A percentile compares a stretch with the other conserved stretches of the same genome.
Conservation (phyloP, 108 stramenopile species). For the Fistulifera pelliculosa region DNA sequence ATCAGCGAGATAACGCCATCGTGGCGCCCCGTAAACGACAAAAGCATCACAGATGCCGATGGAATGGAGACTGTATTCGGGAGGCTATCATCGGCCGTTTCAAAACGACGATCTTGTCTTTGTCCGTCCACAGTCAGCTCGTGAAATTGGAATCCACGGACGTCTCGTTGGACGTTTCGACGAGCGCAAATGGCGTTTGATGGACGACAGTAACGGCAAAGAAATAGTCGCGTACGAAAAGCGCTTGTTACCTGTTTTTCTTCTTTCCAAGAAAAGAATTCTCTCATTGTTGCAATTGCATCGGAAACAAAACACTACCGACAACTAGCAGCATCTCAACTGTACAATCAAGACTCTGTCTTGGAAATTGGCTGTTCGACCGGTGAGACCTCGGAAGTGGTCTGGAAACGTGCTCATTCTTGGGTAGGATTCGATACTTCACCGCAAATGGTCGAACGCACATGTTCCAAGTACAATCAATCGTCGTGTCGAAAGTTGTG, state of each 20-base stretch:
- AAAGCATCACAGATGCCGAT: not conserved
- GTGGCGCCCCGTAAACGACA: too few relatives aligned
- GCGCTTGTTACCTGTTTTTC: too few relatives aligned
- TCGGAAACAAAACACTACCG: slow-evolving; percentile 58
- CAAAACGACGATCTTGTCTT: slow-evolving; percentile 15
- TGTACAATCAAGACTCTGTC: slow-evolving; percentile 30
- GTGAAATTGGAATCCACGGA: slow-evolving; percentile 23
- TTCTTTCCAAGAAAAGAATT: not conserved
- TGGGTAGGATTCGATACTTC: slow-evolving; percentile 77
- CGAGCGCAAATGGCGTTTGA: not conserved
- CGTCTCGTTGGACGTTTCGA: slow-evolving; percentile 18
- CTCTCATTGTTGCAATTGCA: slow-evolving; percentile 29
- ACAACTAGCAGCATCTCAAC: slow-evolving; percentile 34
- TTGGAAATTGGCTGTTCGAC: slow-evolving; percentile 82
- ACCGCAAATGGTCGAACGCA: slow-evolving; percentile 41
- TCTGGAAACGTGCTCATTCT: slow-evolving; percentile 25
- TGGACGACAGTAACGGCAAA: not conserved
- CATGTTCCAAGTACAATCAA: not conserved
- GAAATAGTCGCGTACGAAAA: too few relatives aligned
- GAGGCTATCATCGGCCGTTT: not conserved
- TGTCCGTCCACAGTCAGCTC: slow-evolving; percentile 36
- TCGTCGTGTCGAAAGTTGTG: too few relatives aligned
- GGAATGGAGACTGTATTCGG: slow-evolving; percentile 4
- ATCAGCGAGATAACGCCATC: too few relatives aligned
- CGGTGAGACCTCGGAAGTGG: slow-evolving; percentile 36